phyloP scores from a whole-genome alignment of 108 stramenopile species.

The Pseudonitzschia multistriata region DNA sequence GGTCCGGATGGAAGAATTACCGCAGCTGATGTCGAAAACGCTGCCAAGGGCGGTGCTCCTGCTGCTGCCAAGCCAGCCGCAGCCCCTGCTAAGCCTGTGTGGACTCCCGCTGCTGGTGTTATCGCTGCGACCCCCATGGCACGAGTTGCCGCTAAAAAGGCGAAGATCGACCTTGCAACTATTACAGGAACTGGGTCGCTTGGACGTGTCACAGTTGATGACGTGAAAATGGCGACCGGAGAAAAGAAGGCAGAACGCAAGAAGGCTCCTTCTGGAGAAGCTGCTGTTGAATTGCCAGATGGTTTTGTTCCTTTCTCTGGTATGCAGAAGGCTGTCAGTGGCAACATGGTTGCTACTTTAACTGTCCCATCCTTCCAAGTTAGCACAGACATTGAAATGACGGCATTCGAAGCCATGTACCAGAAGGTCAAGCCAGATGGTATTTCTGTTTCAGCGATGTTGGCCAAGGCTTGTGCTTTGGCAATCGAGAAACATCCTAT shows the following conservation, averaged over 20 bases:
- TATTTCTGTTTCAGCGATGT: constrained; percentile 90
- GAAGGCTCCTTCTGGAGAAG: constrained; percentile 47
- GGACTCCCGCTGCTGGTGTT: constrained; percentile 87
- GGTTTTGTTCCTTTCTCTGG: constrained; percentile 92
- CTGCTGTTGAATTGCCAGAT: constrained; percentile 71
- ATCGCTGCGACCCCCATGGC: constrained; percentile 78
- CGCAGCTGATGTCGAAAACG: constrained; percentile 64
- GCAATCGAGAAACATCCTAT: constrained; percentile 94
- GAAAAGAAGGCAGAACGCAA: constrained; percentile 81
- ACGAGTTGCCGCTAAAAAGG: constrained; percentile 77
- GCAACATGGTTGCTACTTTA: constrained; percentile 96
- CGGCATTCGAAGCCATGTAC: constrained; percentile 92
- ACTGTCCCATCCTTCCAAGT: constrained; percentile 92
- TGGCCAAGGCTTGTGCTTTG: constrained; percentile 94
- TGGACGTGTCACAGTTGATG: constrained; percentile 91
- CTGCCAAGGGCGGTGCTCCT: constrained; percentile 62
- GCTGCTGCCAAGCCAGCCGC: constrained; percentile 43
- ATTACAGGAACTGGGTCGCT: constrained; percentile 91
- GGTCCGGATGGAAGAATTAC: constrained; percentile 91
- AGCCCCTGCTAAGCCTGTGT: constrained; percentile 68
- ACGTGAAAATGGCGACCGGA: constrained; percentile 90
- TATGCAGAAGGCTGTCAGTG: constrained; percentile 96
- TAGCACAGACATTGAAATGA: constrained; percentile 89
- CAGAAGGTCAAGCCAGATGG: constrained; percentile 89
- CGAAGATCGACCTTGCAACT: constrained; percentile 80